Base-by-base conservation (phyloP, 2,329 filamentous ascomycete species). In the Chaetomium sp. region DNA sequence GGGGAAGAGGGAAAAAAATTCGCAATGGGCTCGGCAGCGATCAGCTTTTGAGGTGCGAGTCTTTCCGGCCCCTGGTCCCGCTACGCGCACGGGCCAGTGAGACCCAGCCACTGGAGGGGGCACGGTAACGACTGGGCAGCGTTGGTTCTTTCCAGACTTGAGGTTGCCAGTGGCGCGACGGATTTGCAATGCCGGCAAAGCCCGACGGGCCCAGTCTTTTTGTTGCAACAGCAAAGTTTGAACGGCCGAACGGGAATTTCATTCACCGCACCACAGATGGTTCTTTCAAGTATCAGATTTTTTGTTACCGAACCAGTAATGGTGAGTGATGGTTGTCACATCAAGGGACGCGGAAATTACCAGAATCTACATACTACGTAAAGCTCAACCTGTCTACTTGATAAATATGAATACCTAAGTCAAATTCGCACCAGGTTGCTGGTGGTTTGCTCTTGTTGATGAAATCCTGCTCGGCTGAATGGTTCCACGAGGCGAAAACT, bases 31-130 rank as follows among this genome's bases (percentile, higher is more conserved):
- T 69, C 72, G 74, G 72, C 74, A 73, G 71, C 70, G 70, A 70
- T 71, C 71, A 72, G 71, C 70, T 77, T 77, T 77, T 77, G 61
- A 64, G 71, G 74, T 64, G 76, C 77, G 76, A 79, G 72, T 79
- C 75, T 78, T 79, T 71, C 77, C 76, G 77, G 59, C 53, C 59
- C 63, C 63, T 59, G 57, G 61, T 56, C 59, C 47, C 59, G 56
- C 56, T 57, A 59, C 49, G 42, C 32, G 62, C 59, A 65, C 61
- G 58, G 62, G 33, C 61, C 61, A 61, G n/a, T 14, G 35, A 49
- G 42, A 36, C 33, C 49, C 58, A 53, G 47, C 44, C 53, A 55
- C 57, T 35, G 47, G 45, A 41, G 33, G 19, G 19, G 54, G 52
- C 53, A 55, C 56, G 53, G 61, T 59, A 61, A 62, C 62, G 37